Base-by-base conservation (phyloP, 805 yeast genomes). In the Tetrapisispora iriomotensis region DNA sequence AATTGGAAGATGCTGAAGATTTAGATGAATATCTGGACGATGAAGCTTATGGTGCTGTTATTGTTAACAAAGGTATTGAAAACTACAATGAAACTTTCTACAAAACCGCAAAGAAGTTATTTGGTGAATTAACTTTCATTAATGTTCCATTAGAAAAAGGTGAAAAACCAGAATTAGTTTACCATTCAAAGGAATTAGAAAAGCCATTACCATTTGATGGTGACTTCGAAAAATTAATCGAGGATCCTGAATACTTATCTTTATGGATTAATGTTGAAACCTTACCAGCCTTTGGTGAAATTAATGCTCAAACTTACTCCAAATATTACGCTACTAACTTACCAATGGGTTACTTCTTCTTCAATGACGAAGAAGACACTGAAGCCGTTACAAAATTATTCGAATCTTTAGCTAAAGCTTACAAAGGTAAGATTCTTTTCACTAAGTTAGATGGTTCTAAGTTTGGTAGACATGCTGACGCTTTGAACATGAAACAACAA, bases 261-360 rank as follows among this genome's bases (percentile, higher is more conserved):
- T 66, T 66, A 39, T 68, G 58, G 60, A 34, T 53, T 8, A 47
- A 43, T 22, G 42, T 43, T n/a, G 51, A 55, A 43, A 43, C 57
- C 21, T 45, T 55, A 29, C 60, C 60, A 25, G 47, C 43, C 34
- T 55, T 55, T 22, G 58, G 54, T 57, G 96, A 87, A 65, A 76
- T 92, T 48, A 77, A 77, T 56, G 92, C 94, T 49, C 69, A 74
- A 42, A 81, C 94, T 48, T 92, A 81, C 74, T 67, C 73, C 64
- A 58, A 70, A 28, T 92, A 88, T 70, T 75, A 83, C 72, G 66
- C 71, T 43, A 66, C 86, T 42, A 73, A 76, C 30, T 49, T 77
- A 41, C 98, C 98, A 47, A 67, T 92, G 51, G 94, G 86, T 41
- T 92, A 88, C 71, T 77, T 83, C 62, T 92, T 92, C 70, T 85